A percentile compares a stretch with the other conserved stretches of the same genome.
These are phyloP conservation scores for Prunus salicina DNA, from an alignment of 306 rosid species.

Conservation along the genomic window DNA sequence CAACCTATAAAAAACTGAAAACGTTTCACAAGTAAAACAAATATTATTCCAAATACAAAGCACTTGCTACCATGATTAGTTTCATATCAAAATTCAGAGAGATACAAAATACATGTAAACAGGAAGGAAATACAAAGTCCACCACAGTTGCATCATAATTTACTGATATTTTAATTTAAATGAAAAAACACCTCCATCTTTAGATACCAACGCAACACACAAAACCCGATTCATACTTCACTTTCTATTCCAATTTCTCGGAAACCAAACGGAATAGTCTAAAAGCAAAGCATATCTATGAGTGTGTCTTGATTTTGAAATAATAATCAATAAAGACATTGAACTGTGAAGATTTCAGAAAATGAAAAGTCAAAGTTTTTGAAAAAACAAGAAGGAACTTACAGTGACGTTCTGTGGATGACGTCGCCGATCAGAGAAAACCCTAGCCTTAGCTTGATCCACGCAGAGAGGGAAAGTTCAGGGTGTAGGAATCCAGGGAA, in stretches of 20 bases:
- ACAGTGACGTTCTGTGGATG: slow-evolving; percentile 34
- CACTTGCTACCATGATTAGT: slow-evolving; percentile 7
- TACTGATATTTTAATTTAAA: neutral
- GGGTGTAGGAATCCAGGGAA: slow-evolving; percentile 24
- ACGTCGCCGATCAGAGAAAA: slow-evolving; percentile 26
- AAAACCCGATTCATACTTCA: neutral
- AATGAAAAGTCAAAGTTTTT: neutral
- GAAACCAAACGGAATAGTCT: slow-evolving; percentile 3
- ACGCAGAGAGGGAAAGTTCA: neutral
- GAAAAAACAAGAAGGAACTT: slow-evolving; percentile 22
- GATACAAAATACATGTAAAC: neutral
- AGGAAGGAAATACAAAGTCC: neutral
- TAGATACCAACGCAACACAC: neutral
- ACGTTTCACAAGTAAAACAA: slow-evolving; percentile 3
- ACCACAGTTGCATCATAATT: neutral
- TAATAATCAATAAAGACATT: neutral
- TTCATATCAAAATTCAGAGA: neutral
- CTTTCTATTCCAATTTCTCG: slow-evolving; percentile 10
- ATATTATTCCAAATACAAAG: slow-evolving; percentile 8
- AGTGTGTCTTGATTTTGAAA: neutral
- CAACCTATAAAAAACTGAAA: slow-evolving; percentile 16
- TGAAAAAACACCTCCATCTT: neutral
- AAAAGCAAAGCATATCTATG: neutral
- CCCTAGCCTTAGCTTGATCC: slow-evolving; percentile 47
- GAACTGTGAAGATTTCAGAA: neutral